Base-by-base conservation (phyloP, 1,139 yeast genomes). In the Hansenula lynferdii region DNA sequence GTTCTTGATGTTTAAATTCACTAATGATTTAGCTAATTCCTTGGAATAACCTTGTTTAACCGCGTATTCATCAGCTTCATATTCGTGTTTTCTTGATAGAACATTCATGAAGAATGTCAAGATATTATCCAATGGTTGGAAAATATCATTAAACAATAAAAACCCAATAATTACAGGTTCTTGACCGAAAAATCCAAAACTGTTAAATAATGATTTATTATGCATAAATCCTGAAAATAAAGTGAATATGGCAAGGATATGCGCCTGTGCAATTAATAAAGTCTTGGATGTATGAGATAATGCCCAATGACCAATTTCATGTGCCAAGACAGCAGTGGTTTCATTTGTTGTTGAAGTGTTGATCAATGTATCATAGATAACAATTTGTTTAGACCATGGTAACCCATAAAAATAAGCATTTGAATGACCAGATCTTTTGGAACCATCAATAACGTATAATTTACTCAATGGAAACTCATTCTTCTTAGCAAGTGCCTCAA, bases 301-400 rank as follows among this genome's bases (percentile, higher is more conserved):
- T 51, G 84, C 83, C 98, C 98, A 92, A 62, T 92, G 98, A 35
- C 98, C 98, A 50, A 92, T 84, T 67, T 92, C 98, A 58, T 92
- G 98, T 18, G 96, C 97, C 53, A 92, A 71, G 1, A 92, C 96
- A 31, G 98, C 97, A 39, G 90, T 87, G 24, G 90, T 85, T 62
- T 92, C 96, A 35, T 75, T 75, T 25, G 78, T 75, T 25, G 89
- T 67, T 24, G 90, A 80, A 42, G 85, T 84, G 44, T 85, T 80
- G 49, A 92, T 81, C 64, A 92, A 74, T 8, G 97, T 92, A 55
- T 92, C 98, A 59, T 72, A 92, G 39, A 92, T 73, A 36, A 92
- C 97, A 64, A 92, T 92, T 61, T 90, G 92, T 64, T 92, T 92
- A 42, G 89, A 81, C 94, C 97, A 90, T 33, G 98, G 98, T 53